Conservation (phyloP, 2,329 filamentous ascomycete species). For the Fusarium chaquense region DNA sequence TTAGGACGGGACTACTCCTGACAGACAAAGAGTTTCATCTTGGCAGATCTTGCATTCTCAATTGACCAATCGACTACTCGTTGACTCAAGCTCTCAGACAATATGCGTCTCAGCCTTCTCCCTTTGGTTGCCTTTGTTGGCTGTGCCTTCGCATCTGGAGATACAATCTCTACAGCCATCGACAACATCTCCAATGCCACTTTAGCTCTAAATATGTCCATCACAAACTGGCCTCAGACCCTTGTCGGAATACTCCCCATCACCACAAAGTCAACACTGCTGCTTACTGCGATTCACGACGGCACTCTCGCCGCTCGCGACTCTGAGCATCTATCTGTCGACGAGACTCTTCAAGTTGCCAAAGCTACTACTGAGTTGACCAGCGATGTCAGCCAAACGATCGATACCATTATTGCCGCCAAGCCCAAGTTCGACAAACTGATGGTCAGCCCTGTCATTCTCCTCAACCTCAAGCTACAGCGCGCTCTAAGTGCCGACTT, state of each 20-base stretch:
- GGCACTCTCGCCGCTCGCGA: constrained; percentile 54
- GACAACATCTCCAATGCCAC: constrained; percentile 52
- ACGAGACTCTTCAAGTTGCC: constrained; percentile 57
- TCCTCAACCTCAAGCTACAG: constrained; percentile 57
- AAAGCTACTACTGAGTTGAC: constrained; percentile 53
- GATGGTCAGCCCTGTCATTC: constrained; percentile 57
- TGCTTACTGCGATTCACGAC: constrained; percentile 56
- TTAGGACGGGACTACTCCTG: constrained; percentile 24
- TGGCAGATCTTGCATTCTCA: constrained; percentile 26
- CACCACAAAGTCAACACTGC: constrained; percentile 52
- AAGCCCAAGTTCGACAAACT: constrained; percentile 61
- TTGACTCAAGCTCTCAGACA: constrained; percentile 26
- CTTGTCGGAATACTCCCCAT: constrained; percentile 57
- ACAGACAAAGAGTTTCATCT: constrained; percentile 5
- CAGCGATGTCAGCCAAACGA: constrained; percentile 54
- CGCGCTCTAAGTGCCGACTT: constrained; percentile 56
- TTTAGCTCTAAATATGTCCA: constrained; percentile 50
- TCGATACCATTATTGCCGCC: constrained; percentile 54
- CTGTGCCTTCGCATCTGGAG: constrained; percentile 50
- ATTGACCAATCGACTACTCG: constrained; percentile 36
- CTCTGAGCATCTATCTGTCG: constrained; percentile 54
- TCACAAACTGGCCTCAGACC: constrained; percentile 55
- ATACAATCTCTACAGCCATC: constrained; percentile 53
- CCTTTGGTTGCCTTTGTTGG: constrained; percentile 39
- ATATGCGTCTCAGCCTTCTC: constrained; percentile 46